Base-by-base conservation (phyloP, 345 rosid species). In the Aurinia saxatilis region DNA sequence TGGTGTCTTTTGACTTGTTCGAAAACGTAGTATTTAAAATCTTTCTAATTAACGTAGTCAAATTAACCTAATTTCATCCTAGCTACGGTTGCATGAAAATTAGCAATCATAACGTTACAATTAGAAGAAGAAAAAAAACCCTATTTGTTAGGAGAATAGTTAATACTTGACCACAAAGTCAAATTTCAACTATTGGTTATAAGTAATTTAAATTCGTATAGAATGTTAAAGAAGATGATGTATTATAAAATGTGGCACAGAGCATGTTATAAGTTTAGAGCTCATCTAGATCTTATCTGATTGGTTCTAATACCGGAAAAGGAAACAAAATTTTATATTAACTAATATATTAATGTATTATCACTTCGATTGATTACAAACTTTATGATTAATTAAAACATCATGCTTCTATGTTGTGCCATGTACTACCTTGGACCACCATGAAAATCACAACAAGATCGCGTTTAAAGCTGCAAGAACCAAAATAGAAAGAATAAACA, bases 371-470 rank as follows among this genome's bases (percentile, higher is more conserved):
- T 48, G 64, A 38, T 37, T 48, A 29, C 30, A 47, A 49, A 31
- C 31, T 23, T 45, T n/a, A 41, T 27, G 31, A 27, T 10, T 40
- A 39, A 17, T 33, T 12, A 10, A 50, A 57, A 50, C 13, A 7
- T n/a, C 48, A 57, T 40, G 60, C 66, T 71, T 64, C 42, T 67
- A 42, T 50, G 66, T 64, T 71, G 71, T 65, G 75, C 70, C 75
- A 71, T 15, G 75, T 57, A 57, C 53, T 31, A 29, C 42, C 48
- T 57, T 71, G 75, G 75, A 71, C 75, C 75, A 65, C 70, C 70
- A n/a, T 36, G 49, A 50, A 57, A 71, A 71, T 57, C 40, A 57
- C 64, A 4, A 57, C 60, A 64, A 57, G 49, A 71, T 71, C 44
- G 60, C 60, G 36, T 58, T 18, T 49, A 71, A 65, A 57, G 66